These are phyloP conservation scores for Heterobasidion annosum DNA, from an alignment of 1,284 basidiomycete genomes.

Conservation along the genomic window DNA sequence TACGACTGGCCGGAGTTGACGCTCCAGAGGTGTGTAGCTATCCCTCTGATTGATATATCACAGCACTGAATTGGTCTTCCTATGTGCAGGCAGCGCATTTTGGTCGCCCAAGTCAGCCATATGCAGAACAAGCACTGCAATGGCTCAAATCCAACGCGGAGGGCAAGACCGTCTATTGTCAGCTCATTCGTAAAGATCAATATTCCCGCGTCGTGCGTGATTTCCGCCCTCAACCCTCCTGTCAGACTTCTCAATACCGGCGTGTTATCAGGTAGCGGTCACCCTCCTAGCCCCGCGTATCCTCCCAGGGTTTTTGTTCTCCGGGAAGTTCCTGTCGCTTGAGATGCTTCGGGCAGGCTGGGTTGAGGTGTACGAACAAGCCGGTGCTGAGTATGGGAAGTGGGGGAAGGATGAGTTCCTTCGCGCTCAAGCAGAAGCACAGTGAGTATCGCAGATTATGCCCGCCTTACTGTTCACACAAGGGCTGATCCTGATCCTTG, in stretches of 20 bases:
- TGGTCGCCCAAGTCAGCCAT: conserved; percentile 68
- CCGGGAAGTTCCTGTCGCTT: conserved; percentile 51
- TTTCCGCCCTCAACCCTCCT: not conserved
- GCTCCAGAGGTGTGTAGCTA: conserved; percentile 57
- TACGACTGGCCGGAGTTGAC: conserved; percentile 83
- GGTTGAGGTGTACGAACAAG: conserved; percentile 67
- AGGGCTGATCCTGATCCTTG: not conserved
- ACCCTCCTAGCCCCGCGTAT: conserved; percentile 39
- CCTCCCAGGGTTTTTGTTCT: conserved; percentile 37
- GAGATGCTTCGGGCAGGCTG: conserved; percentile 76
- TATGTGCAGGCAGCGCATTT: conserved; percentile 60
- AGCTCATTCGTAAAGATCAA: conserved; percentile 71
- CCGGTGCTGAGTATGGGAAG: conserved; percentile 71
- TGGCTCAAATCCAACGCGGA: conserved; percentile 59
- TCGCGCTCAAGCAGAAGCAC: conserved; percentile 52
- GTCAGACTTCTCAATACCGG: not conserved
- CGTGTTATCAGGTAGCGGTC: conserved; percentile 50
- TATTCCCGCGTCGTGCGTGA: conserved; percentile 67
- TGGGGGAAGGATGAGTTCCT: conserved; percentile 58
- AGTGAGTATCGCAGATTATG: conserved; percentile 32
- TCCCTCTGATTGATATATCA: not conserved
- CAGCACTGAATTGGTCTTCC: not conserved
- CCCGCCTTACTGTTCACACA: not conserved
- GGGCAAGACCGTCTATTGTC: conserved; percentile 56
- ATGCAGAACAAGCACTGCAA: conserved; percentile 56